Base-by-base conservation (phyloP, 495 filamentous ascomycete genomes). In the Ramalina intermedia region DNA sequence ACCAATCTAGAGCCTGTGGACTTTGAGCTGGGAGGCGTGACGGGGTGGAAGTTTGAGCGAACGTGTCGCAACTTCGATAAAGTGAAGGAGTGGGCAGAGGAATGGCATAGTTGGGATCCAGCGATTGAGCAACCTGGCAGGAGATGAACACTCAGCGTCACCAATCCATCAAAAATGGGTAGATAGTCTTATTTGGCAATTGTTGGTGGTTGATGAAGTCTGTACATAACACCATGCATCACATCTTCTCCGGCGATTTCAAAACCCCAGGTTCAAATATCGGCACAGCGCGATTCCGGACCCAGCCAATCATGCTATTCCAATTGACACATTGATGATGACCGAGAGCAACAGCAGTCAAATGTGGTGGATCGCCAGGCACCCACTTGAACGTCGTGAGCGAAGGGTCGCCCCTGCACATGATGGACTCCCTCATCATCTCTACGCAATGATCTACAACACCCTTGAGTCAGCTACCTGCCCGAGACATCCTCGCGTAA, bases 1-100 rank as follows among this genome's bases (percentile, higher is more conserved):
- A 55, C 57, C 1, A 60, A 57, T 48, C 35, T 59, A 1, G 57
- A 59, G 33, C 47, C 51, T n/a, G 29, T 55, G 7, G 41, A 51
- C 21, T 21, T 27, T 6, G 51, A 51, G 6, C 41, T 56, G 7
- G 33, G 40, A 11, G 55, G 54, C 0, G 53, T 51, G 13, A 46
- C n/a, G 20, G 55, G 62, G 53, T 52, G 29, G 29, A 40, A 37
- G 21, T 35, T 51, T 23, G 50, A 52, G 33, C 46, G 37, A 17
- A 20, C 36, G 26, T 52, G 50, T 38, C 46, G 50, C n/a, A 37
- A 52, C 41, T 52, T 51, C 39, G 41, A 51, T 14, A 26, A 13
- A 17, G 49, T 51, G 43, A 51, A 51, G 46, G 33, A 6, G 3
- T 52, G 46, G 49, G 49, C 49, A 2, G 49, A 20, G 43, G 27